Evolutionary conservation across 352 stramenopile species (phyloP).

Genomic region (Phytophthora lateralis): DNA sequence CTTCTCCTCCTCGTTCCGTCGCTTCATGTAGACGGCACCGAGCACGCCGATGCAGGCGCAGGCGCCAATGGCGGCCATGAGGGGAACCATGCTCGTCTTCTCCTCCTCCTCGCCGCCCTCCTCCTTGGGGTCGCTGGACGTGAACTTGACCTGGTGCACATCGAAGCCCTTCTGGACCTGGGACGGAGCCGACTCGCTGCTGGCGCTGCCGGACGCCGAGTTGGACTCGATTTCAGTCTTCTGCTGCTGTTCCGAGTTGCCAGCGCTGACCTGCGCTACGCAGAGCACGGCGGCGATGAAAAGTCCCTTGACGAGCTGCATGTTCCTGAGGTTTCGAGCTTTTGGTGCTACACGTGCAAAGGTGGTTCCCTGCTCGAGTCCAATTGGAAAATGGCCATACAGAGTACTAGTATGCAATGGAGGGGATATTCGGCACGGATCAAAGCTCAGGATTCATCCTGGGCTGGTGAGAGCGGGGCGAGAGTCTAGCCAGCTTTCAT

Average conservation of each 20-base stretch:
- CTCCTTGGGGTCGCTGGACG: conserved; percentile 23
- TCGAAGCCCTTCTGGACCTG: conserved; percentile 34
- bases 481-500: conserved; percentile 24
- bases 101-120: conserved; percentile 27
- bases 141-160: conserved; percentile 52
- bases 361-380: conserved; percentile 17
- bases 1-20: conserved; percentile 54
- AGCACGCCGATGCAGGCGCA: conserved; percentile 57
- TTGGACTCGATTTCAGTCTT: conserved; percentile 2
- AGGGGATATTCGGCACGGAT: conserved; percentile 28
- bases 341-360: conserved; percentile 1
- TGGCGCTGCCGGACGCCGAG: conserved; percentile 5
- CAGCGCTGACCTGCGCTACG: conserved; percentile 22
- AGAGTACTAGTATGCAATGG: conserved; percentile 8
- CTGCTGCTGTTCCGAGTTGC: conserved; percentile 17
- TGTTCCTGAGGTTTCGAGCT: conserved; percentile 8
- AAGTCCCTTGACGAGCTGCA: conserved; percentile 38
- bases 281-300: conserved; percentile 31
- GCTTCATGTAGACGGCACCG: conserved; percentile 62
- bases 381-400: conserved; percentile 31
- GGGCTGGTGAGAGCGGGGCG: conserved; percentile 19
- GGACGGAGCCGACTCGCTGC: not conserved
- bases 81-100: conserved; percentile 15
- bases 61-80: conserved; percentile 40
- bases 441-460: conserved; percentile 35